Evolutionary conservation across 2,329 filamentous ascomycete genomes (phyloP).

Genomic region (Rhexocercosporidium sp.): DNA sequence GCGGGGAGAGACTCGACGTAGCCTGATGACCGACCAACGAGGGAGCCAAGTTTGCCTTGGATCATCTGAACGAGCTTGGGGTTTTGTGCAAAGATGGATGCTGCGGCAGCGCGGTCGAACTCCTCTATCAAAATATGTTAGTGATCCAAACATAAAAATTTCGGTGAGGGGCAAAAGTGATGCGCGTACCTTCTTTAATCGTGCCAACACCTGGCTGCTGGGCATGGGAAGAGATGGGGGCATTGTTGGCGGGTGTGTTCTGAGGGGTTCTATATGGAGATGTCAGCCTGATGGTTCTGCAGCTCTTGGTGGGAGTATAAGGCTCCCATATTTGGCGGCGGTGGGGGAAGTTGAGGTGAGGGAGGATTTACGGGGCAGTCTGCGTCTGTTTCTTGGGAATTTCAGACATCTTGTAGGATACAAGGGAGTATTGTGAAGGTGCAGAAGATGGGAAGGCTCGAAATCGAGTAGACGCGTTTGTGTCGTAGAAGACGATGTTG

Average conservation of each 20-base stretch:
- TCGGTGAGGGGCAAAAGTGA: slow-evolving; percentile 38
- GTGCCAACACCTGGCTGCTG: slow-evolving; percentile 92
- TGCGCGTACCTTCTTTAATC: slow-evolving; percentile 90
- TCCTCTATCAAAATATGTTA: slow-evolving; percentile 69
- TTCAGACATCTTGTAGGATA: slow-evolving; percentile 60
- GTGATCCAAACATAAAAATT: slow-evolving; percentile 30
- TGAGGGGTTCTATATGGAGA: slow-evolving; percentile 80
- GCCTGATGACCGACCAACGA: slow-evolving; percentile 93
- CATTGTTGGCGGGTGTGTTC: slow-evolving; percentile 95
- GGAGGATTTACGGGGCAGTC: slow-evolving; percentile 64
- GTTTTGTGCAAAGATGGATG: slow-evolving; percentile 94
- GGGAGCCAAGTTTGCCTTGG: slow-evolving; percentile 90
- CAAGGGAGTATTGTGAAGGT: not conserved
- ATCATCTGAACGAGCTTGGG: slow-evolving; percentile 96
- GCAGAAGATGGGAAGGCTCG: not conserved
- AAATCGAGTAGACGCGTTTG: not conserved
- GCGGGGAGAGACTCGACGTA: slow-evolving; percentile 96
- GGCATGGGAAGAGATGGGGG: slow-evolving; percentile 96
- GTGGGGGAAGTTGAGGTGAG: slow-evolving; percentile 7
- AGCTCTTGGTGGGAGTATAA: slow-evolving; percentile 5
- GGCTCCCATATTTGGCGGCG: slow-evolving; percentile 10
- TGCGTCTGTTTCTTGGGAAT: slow-evolving; percentile 64
- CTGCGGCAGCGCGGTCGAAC: slow-evolving; percentile 83
- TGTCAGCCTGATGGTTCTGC: slow-evolving; percentile 27
- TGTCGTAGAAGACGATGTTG: slow-evolving; percentile 9